A percentile compares a stretch with the other conserved stretches of the same genome.
These are phyloP conservation scores for Scheffersomyces segobiensis DNA, from an alignment of 1,139 yeast species.

Conservation along the genomic window DNA sequence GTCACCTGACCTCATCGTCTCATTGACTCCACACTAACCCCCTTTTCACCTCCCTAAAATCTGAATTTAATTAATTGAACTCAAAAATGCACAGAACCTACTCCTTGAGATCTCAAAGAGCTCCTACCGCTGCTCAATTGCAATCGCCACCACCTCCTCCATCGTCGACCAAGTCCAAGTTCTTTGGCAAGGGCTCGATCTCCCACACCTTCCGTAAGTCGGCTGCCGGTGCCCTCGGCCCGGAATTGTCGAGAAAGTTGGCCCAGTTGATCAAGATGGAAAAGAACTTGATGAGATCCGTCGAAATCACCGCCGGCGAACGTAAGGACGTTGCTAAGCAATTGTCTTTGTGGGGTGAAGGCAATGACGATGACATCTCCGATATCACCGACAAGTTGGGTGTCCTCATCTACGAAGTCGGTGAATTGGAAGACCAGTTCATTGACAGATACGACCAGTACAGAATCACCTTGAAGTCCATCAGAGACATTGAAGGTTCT, in stretches of 20 bases:
- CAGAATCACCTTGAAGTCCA: conserved; percentile 76
- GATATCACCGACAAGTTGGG: conserved; percentile 88
- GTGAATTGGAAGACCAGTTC: conserved; percentile 85
- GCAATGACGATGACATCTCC: conserved; percentile 79
- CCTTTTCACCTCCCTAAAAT: not conserved
- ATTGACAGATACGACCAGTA: conserved; percentile 85
- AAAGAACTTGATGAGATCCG: conserved; percentile 76
- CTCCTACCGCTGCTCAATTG: conserved; percentile 80
- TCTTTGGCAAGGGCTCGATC: conserved; percentile 73
- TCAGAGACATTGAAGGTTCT: conserved; percentile 83
- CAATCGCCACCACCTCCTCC: conserved; percentile 83
- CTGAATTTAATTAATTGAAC: not conserved
- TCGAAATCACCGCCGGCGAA: conserved; percentile 76
- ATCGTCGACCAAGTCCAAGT: conserved; percentile 64
- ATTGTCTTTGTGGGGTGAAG: conserved; percentile 82
- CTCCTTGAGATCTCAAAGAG: conserved; percentile 75
- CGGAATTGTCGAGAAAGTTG: conserved; percentile 75
- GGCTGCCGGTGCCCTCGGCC: conserved; percentile 76
- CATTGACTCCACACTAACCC: not conserved
- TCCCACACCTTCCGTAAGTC: conserved; percentile 66
- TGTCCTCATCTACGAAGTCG: conserved; percentile 76
- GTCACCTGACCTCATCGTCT: not conserved
- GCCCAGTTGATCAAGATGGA: conserved; percentile 80
- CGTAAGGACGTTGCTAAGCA: conserved; percentile 84
- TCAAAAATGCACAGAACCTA: conserved; percentile 74